Conservation (phyloP, 805 yeast species). For the Pichia ethanolica region DNA sequence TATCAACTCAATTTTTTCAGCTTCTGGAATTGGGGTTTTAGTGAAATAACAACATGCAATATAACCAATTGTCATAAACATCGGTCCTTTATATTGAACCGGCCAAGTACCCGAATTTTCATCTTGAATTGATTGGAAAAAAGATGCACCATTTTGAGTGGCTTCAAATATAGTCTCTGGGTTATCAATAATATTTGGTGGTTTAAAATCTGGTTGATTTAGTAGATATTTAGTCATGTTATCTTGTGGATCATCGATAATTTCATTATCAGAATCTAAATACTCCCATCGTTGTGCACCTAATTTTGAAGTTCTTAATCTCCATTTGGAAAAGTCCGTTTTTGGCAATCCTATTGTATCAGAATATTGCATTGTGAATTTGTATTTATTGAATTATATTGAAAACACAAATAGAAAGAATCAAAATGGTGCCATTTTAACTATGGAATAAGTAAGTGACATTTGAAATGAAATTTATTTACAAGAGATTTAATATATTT, state of each 20-base stretch:
- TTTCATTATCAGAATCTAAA: slow-evolving; percentile 26
- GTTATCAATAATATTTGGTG: slow-evolving; percentile 19
- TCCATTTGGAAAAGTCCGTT: slow-evolving; percentile 72
- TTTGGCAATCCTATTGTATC: slow-evolving; percentile 60
- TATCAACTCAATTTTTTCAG: slow-evolving; percentile 59
- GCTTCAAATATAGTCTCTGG: slow-evolving; percentile 41
- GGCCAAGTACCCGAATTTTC: slow-evolving; percentile 79
- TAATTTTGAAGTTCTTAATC: slow-evolving; percentile 56
- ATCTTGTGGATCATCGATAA: slow-evolving; percentile 41
- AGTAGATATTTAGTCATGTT: slow-evolving; percentile 47
- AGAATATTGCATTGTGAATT: slow-evolving; percentile 40
- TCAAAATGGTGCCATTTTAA: too few relatives aligned
- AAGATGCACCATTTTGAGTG: slow-evolving; percentile 66
- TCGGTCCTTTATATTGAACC: slow-evolving; percentile 92
- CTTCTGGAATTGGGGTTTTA: slow-evolving; percentile 59
- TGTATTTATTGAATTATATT: background rate
- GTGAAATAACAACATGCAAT: slow-evolving; percentile 69
- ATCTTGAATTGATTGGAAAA: slow-evolving; percentile 66
- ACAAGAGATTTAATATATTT: too few relatives aligned
- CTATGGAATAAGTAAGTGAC: too few relatives aligned
- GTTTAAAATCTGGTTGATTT: slow-evolving; percentile 16
- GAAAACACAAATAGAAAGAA: too few relatives aligned
- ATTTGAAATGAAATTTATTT: too few relatives aligned
- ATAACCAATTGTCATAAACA: slow-evolving; percentile 92
- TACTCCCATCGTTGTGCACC: slow-evolving; percentile 86